Evolutionary conservation across 179 eudicot species (phyloP).

Genomic region (Patellifolia procumbens): DNA sequence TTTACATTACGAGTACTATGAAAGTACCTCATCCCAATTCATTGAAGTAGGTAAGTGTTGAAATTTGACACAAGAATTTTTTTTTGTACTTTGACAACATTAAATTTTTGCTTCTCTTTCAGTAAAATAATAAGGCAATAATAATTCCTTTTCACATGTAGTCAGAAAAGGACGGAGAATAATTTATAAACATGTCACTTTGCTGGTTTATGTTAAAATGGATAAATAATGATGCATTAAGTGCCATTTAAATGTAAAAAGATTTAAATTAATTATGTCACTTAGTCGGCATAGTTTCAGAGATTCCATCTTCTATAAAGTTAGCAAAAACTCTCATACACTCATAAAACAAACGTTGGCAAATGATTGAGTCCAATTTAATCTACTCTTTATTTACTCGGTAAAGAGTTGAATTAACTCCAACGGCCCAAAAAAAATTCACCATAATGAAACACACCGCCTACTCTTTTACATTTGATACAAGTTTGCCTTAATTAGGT

Average conservation of each 20-base stretch:
- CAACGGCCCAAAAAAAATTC: neutral
- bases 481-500: neutral
- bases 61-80: conserved; percentile 5
- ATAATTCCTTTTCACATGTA: neutral
- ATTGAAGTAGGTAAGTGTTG: conserved; percentile 1
- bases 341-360: neutral
- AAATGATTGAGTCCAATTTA: neutral
- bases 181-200: neutral
- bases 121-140: neutral
- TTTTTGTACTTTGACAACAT: neutral
- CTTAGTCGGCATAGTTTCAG: neutral
- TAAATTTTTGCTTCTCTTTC: neutral
- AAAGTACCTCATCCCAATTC: neutral
- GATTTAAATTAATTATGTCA: neutral
- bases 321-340: neutral
- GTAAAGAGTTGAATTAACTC: neutral
- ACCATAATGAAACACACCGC: neutral
- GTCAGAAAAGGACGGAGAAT: neutral
- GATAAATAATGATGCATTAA: neutral
- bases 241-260: neutral
- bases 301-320: neutral
- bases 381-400: neutral
- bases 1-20: neutral
- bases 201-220: neutral
- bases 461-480: conserved; percentile 8